Evolutionary conservation across 306 rosid species (phyloP), one percentile per base, ranked within the genome.

Genomic region (Parietaria judaica): DNA sequence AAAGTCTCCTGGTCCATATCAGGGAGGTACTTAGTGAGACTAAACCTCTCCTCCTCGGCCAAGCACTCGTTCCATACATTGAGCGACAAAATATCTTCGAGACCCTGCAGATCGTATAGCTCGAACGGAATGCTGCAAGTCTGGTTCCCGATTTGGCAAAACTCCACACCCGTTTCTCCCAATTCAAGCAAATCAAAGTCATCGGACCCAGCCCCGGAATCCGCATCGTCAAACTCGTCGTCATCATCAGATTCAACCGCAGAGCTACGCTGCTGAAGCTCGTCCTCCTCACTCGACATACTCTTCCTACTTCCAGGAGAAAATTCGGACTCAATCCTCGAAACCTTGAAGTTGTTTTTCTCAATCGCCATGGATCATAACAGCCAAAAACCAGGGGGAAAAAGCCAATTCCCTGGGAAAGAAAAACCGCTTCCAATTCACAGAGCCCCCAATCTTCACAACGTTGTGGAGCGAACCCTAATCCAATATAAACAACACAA

Each of bases 121-220:
- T 89, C 99, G 63, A 89, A 74, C 0, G 99, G 97, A 81, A 94
- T 84, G 76, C 86, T 83, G 63, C 99, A 89, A 56, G 97, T 94
- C 78, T 89, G 94, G 60, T 83, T 86, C 76, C 87, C 97, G 70
- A 94, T 75, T 67, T 89, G 99, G 66, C 97, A 94, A 84, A 89
- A 94, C 80, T 94, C 99, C 6, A 82, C 97, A 9, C 94, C 84
- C 0, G 94, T 89, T 70, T 94, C 99, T 54, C 97, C 97, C 80
- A 89, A 76, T 80, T 94, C 97, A 66, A 94, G 79, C 77, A 89
- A 79, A 81, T 94, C 99, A 81, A 86, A 94, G 80, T 94, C 99
- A 73, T 94, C 99, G 3, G 99, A 94, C 62, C 97, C 99, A 0
- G 99, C 97, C 78, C 99, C 97, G 3, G 99, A 94, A 74, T 94